Base-by-base conservation (phyloP, 305 asterid genomes). In the Solanum hybrid region DNA sequence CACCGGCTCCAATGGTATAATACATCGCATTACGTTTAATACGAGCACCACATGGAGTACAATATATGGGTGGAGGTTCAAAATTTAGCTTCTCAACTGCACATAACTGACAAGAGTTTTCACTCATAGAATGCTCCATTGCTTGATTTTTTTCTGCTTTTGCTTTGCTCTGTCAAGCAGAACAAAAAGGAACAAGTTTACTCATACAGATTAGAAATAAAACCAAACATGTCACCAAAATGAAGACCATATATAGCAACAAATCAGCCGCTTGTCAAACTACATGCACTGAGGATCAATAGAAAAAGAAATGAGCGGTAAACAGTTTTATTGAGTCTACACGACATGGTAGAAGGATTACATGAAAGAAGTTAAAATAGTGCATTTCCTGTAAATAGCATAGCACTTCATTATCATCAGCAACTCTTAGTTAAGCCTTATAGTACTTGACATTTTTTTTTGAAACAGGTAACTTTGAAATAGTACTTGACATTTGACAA, bases 51-150 rank as follows among this genome's bases (percentile, higher is more conserved):
- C 99, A 97, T 51, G 98, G 98, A 42, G 95, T 93, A 91, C 99
- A 97, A 92, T 96, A 97, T 38, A 95, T 90, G 88, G 98, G 98
- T 84, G 98, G 98, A 69, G 99, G 98, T 92, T 97, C 99, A 93
- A 97, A 97, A 42, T 94, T 92, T 90, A 97, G 98, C 93, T 93
- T 97, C 94, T 98, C 99, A 89, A 98, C 98, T 40, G 98, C 99
- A 95, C 99, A 98, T 92, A 98, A 89, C 93, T 98, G 99, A 94
- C 99, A 98, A 84, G 98, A 98, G 93, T 97, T 96, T 93, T 98
- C 99, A 87, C 94, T 97, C 99, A 95, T 96, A 13, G 96, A 91
- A 79, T 95, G 95, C 95, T 94, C 98, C 99, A 98, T 95, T 40
- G 98, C 98, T 93, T 97, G 99, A 91, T 95, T 94, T 90, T 94